Conservation (phyloP, 192 early-diverging fungal species). For the Physocladia obscura region DNA sequence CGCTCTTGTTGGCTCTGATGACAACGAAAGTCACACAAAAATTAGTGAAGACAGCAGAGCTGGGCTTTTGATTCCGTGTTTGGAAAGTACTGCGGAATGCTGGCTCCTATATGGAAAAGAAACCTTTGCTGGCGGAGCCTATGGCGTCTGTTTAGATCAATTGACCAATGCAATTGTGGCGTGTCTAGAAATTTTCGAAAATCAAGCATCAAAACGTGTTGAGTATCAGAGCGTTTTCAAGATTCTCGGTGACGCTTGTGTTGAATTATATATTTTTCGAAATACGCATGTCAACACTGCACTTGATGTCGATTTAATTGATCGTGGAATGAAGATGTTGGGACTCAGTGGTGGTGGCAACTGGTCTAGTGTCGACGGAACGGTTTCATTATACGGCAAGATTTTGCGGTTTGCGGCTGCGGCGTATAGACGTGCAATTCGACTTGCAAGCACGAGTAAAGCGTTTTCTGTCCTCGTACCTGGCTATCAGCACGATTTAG, state of each 20-base stretch:
- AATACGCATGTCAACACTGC: background rate
- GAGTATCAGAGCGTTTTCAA: slow-evolving; percentile 32
- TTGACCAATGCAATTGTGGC: slow-evolving; percentile 28
- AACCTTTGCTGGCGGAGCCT: slow-evolving; percentile 23
- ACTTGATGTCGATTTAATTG: background rate
- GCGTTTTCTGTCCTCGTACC: background rate
- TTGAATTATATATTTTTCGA: slow-evolving; percentile 12
- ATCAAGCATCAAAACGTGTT: background rate
- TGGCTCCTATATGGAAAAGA: slow-evolving; percentile 25
- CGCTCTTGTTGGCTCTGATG: slow-evolving; percentile 3
- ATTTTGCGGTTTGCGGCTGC: slow-evolving; percentile 23
- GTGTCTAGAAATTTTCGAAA: slow-evolving; percentile 1
- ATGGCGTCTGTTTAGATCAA: slow-evolving; percentile 26
- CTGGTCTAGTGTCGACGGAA: background rate
- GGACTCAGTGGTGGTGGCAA: background rate
- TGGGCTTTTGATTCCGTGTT: slow-evolving; percentile 22
- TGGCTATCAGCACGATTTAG: slow-evolving; percentile 39
- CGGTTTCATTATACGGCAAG: background rate
- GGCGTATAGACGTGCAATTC: slow-evolving; percentile 26
- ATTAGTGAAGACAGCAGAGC: background rate
- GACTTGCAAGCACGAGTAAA: slow-evolving; percentile 3
- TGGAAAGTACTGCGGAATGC: slow-evolving; percentile 35
- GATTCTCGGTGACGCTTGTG: slow-evolving; percentile 39
- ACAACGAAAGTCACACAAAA: background rate
- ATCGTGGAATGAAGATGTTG: background rate